These are phyloP conservation scores for Phytophthora pinifolia DNA, from an alignment of 352 stramenopile genomes.

Conservation along the genomic window DNA sequence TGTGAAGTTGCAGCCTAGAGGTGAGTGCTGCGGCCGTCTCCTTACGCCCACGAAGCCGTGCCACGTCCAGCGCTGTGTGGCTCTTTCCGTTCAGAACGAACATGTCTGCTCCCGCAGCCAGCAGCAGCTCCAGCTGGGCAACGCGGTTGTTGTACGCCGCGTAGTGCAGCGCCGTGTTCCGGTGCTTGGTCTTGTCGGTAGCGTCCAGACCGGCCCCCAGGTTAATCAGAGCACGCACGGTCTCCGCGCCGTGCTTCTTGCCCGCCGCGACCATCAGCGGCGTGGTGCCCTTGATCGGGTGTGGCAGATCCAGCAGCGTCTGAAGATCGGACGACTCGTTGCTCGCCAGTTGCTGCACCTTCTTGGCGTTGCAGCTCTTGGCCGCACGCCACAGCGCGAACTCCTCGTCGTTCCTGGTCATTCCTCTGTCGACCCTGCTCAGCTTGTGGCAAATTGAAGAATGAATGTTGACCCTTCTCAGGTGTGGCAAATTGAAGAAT, in stretches of 20 bases:
- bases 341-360: constrained; percentile 29
- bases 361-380: constrained; percentile 32
- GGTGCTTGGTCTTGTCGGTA: constrained; percentile 37
- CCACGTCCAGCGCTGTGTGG: constrained; percentile 62
- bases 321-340: constrained; percentile 21
- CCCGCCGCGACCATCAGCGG: constrained; percentile 72
- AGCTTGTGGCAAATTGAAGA: constrained; percentile 20
- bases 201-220: constrained; percentile 51
- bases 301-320: constrained; percentile 36
- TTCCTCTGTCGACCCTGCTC: not conserved
- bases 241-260: constrained; percentile 43
- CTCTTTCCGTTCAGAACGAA: constrained; percentile 58
- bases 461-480: too few species aligned
- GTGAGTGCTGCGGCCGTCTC: constrained; percentile 48
- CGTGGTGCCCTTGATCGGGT: constrained; percentile 56
- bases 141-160: constrained; percentile 58
- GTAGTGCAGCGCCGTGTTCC: constrained; percentile 70
- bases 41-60: constrained; percentile 45
- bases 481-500: too few species aligned
- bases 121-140: constrained; percentile 51
- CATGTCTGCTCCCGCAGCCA: constrained; percentile 42
- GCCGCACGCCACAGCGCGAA: constrained; percentile 30
- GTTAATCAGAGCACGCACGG: constrained; percentile 56
- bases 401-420: constrained; percentile 22
- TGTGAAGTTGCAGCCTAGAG: constrained; percentile 46